These are phyloP conservation scores for Candida sakaeoensis DNA, from an alignment of 805 yeast species.

Conservation along the genomic window DNA sequence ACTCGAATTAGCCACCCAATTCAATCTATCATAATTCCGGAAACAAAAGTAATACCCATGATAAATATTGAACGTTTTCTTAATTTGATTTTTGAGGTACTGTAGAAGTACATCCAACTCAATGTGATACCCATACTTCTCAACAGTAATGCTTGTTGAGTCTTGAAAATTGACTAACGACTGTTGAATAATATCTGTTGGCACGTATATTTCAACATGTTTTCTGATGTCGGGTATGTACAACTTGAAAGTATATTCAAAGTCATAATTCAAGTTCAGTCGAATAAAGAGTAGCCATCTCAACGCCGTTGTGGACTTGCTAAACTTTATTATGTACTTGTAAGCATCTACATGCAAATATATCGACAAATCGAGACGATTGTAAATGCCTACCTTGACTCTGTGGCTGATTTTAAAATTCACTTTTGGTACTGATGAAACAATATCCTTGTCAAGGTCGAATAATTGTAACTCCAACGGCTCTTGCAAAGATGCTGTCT, in stretches of 20 bases:
- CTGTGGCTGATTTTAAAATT: constrained; percentile 16
- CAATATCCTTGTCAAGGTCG: constrained; percentile 36
- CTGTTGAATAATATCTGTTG: constrained; percentile 29
- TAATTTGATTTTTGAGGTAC: constrained; percentile 17
- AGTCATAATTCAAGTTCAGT: constrained; percentile 38
- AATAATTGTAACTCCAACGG: constrained; percentile 68
- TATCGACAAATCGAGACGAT: constrained; percentile 67
- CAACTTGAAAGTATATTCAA: constrained; percentile 28
- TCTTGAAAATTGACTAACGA: neutral
- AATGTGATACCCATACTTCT: constrained; percentile 5
- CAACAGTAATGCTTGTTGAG: neutral
- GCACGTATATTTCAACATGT: constrained; percentile 44
- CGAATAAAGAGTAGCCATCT: constrained; percentile 63
- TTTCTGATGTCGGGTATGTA: constrained; percentile 45
- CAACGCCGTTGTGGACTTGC: constrained; percentile 50
- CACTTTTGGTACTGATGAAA: constrained; percentile 10
- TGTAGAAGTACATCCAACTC: constrained; percentile 3
- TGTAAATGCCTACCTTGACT: constrained; percentile 50
- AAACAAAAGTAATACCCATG: constrained; percentile 45
- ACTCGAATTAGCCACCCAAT: constrained; percentile 38
- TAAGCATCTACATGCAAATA: constrained; percentile 37
- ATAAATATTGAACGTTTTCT: constrained; percentile 18
- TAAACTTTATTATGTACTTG: constrained; percentile 55
- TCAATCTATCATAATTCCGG: constrained; percentile 70
- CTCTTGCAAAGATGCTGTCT: constrained; percentile 46